A percentile compares a stretch with the other conserved stretches of the same genome.
These are phyloP conservation scores for Microcyclosporella mali DNA, from an alignment of 2,329 filamentous ascomycete genomes.

Conservation along the genomic window DNA sequence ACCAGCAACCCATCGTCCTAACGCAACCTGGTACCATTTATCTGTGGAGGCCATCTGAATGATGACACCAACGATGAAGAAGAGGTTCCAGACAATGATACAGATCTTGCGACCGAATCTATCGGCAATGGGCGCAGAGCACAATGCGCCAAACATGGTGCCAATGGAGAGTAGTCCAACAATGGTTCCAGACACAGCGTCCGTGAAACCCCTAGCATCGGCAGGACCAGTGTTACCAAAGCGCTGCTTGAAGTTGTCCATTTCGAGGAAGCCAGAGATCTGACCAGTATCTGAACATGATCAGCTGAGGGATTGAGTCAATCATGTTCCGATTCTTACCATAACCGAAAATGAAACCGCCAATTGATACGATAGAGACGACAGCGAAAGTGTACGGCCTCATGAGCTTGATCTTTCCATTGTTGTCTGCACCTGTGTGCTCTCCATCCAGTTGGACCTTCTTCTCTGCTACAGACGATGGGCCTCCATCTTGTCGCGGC, in stretches of 20 bases:
- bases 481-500: slow-evolving; percentile 6
- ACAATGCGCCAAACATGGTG: slow-evolving; percentile 52
- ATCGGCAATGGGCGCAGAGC: slow-evolving; percentile 57
- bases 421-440: slow-evolving; percentile 20
- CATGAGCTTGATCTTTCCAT: slow-evolving; percentile 19
- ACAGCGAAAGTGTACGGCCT: slow-evolving; percentile 29
- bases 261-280: slow-evolving; percentile 56
- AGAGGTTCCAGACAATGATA: slow-evolving; percentile 57
- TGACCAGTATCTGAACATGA: slow-evolving; percentile 49
- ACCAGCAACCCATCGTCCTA: slow-evolving; percentile 61
- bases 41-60: slow-evolving; percentile 56
- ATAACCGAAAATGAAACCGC: slow-evolving; percentile 35
- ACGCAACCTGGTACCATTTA: slow-evolving; percentile 59
- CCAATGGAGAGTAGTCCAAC: slow-evolving; percentile 57
- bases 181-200: slow-evolving; percentile 57
- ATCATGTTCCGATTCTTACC: slow-evolving; percentile 25
- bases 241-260: slow-evolving; percentile 51
- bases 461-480: background rate
- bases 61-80: slow-evolving; percentile 58
- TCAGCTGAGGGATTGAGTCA: slow-evolving; percentile 1
- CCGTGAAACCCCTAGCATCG: slow-evolving; percentile 45
- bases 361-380: slow-evolving; percentile 32
- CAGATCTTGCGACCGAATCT: slow-evolving; percentile 55
- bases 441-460: slow-evolving; percentile 15
- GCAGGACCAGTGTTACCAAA: slow-evolving; percentile 35